These are phyloP conservation scores for Eucalyptus dawsonii DNA, from an alignment of 345 rosid genomes.

Conservation along the genomic window DNA sequence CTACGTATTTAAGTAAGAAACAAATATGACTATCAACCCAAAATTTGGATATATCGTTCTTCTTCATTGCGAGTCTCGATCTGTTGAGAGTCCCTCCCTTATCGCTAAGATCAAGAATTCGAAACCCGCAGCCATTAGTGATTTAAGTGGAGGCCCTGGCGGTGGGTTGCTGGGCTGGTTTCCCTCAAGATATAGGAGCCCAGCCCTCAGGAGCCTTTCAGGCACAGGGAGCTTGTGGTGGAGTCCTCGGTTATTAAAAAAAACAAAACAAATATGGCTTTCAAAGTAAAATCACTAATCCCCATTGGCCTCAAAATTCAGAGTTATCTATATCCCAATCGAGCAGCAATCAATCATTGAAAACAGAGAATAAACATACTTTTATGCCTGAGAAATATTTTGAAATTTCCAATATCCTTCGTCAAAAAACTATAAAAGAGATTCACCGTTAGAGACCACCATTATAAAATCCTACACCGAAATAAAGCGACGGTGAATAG, in stretches of 20 bases:
- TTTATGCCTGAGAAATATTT: not conserved
- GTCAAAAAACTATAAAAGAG: not conserved
- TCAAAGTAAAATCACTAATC: not conserved
- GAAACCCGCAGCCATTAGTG: fast-evolving
- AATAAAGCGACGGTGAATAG: not conserved
- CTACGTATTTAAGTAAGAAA: not conserved
- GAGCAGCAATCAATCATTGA: not conserved
- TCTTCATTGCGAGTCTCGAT: too few species aligned
- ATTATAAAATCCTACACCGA: not conserved
- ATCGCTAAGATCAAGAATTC: fast-evolving
- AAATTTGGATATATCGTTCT: too few species aligned
- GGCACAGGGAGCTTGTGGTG: fast-evolving
- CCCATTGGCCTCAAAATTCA: not conserved
- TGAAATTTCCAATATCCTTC: not conserved
- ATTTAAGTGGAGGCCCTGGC: too few species aligned
- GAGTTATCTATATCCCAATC: not conserved
- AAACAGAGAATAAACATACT: not conserved
- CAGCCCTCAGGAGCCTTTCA: fast-evolving
- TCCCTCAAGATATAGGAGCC: too few species aligned
- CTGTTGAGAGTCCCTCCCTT: fast-evolving
- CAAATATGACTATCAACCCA: not conserved
- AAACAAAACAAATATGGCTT: not conserved
- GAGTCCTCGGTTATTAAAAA: too few species aligned
- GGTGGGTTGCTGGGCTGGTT: fast-evolving
- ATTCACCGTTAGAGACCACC: not conserved